A percentile compares a stretch with the other conserved stretches of the same genome.
These are phyloP conservation scores for Arthrobotrys sphaeroides DNA, from an alignment of 2,329 filamentous ascomycete genomes.

Conservation along the genomic window DNA sequence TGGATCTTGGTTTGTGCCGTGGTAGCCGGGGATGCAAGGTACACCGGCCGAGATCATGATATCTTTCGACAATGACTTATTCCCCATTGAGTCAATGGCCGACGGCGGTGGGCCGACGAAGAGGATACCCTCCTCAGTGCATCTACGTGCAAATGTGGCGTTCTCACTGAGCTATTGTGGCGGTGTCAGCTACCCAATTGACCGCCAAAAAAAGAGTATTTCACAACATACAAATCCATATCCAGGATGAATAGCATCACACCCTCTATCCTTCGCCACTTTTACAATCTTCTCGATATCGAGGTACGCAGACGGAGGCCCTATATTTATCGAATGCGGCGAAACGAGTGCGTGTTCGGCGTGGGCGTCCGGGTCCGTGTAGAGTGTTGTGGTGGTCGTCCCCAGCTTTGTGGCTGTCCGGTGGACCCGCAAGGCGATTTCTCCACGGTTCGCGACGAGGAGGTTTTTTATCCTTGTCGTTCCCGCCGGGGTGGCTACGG, in stretches of 20 bases:
- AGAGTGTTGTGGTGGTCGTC: slow-evolving; percentile 91
- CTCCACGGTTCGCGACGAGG: slow-evolving; percentile 94
- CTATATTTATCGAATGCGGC: slow-evolving; percentile 83
- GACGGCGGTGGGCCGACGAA: slow-evolving; percentile 85
- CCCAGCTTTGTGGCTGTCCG: slow-evolving; percentile 87
- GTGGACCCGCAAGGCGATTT: slow-evolving; percentile 93
- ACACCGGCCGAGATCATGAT: slow-evolving; percentile 97
- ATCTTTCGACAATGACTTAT: slow-evolving; percentile 83
- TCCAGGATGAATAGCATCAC: slow-evolving; percentile 91
- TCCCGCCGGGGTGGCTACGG: not conserved
- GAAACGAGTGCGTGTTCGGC: slow-evolving; percentile 90
- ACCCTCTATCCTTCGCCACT: slow-evolving; percentile 84
- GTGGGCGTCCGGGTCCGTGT: slow-evolving; percentile 87
- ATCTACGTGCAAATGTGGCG: slow-evolving; percentile 85
- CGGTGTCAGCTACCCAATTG: not conserved
- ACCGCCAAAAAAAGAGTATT: not conserved
- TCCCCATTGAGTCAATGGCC: slow-evolving; percentile 80
- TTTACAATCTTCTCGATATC: slow-evolving; percentile 92
- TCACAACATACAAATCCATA: slow-evolving; percentile 71
- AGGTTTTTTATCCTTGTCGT: slow-evolving; percentile 68
- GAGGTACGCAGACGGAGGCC: slow-evolving; percentile 84
- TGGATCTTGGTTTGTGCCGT: slow-evolving; percentile 81
- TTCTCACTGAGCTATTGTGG: slow-evolving; percentile 79
- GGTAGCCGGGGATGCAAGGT: slow-evolving; percentile 95
- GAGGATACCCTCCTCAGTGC: slow-evolving; percentile 85